These are phyloP conservation scores for Crinitomyces ghanaensis DNA, from an alignment of 805 yeast genomes.

Conservation along the genomic window DNA sequence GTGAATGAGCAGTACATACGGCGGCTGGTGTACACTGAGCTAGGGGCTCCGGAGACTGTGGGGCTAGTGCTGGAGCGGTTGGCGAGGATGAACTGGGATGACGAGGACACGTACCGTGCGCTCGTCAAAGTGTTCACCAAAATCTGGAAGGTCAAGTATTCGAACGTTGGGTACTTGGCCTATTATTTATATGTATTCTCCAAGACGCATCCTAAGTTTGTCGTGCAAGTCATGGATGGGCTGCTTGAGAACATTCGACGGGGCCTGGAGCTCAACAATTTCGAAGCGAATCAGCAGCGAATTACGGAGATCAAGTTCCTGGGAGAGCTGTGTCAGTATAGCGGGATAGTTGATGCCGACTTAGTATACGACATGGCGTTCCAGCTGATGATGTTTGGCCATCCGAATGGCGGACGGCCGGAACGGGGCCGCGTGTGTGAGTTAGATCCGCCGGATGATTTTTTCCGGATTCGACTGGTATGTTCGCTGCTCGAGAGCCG, in stretches of 20 bases:
- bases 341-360: conserved; percentile 35
- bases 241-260: conserved; percentile 49
- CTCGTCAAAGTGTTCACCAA: conserved; percentile 38
- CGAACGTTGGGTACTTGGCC: conserved; percentile 41
- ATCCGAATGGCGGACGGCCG: conserved; percentile 45
- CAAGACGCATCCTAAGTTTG: conserved; percentile 31
- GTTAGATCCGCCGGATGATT: conserved; percentile 56
- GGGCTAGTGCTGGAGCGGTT: conserved; percentile 30
- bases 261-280: conserved; percentile 57
- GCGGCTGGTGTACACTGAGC: conserved; percentile 40
- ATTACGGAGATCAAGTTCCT: conserved; percentile 51
- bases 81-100: conserved; percentile 36
- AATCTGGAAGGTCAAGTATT: conserved; percentile 53
- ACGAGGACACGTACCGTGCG: conserved; percentile 26
- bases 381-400: conserved; percentile 53
- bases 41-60: conserved; percentile 30
- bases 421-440: conserved; percentile 29
- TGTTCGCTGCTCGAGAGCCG: conserved; percentile 31
- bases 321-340: conserved; percentile 41
- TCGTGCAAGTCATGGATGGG: conserved; percentile 44
- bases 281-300: conserved; percentile 46
- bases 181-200: conserved; percentile 31
- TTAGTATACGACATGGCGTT: conserved; percentile 42
- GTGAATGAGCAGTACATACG: conserved; percentile 32
- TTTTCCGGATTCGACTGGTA: conserved; percentile 56